Evolutionary conservation across 495 filamentous ascomycete genomes (phyloP).

Genomic region (Penicillium ucsense): DNA sequence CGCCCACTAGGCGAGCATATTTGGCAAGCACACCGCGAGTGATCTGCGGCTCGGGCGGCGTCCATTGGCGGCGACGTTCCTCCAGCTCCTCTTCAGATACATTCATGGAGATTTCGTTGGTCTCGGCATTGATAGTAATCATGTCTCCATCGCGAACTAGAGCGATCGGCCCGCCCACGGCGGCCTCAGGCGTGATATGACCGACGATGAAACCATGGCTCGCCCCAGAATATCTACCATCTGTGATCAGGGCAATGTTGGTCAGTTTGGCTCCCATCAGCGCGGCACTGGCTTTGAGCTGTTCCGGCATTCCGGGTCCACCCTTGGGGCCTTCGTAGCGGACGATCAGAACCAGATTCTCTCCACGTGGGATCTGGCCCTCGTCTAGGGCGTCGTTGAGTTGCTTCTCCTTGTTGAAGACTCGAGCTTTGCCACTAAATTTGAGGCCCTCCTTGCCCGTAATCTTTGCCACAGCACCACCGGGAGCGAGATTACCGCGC

Average conservation of each 20-base stretch:
- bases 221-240: constrained; percentile 85
- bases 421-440: constrained; percentile 74
- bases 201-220: constrained; percentile 94
- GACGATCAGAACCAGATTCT: constrained; percentile 87
- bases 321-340: constrained; percentile 94
- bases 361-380: constrained; percentile 60
- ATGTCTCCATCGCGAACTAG: constrained; percentile 72
- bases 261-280: constrained; percentile 86
- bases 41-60: constrained; percentile 59
- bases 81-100: constrained; percentile 67
- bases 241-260: constrained; percentile 88
- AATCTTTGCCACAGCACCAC: constrained; percentile 93
- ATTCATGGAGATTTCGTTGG: constrained; percentile 65
- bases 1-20: constrained; percentile 67
- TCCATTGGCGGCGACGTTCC: constrained; percentile 60
- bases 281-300: constrained; percentile 77
- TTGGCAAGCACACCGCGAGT: constrained; percentile 84
- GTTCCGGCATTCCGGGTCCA: constrained; percentile 98
- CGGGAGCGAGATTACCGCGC: constrained; percentile 81
- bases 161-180: constrained; percentile 72
- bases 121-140: constrained; percentile 78
- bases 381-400: constrained; percentile 67
- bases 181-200: constrained; percentile 89
- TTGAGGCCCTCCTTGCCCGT: constrained; percentile 85
- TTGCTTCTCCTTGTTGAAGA: constrained; percentile 84